Conservation (phyloP, 495 filamentous ascomycete species). For the Neurospora sp. region DNA sequence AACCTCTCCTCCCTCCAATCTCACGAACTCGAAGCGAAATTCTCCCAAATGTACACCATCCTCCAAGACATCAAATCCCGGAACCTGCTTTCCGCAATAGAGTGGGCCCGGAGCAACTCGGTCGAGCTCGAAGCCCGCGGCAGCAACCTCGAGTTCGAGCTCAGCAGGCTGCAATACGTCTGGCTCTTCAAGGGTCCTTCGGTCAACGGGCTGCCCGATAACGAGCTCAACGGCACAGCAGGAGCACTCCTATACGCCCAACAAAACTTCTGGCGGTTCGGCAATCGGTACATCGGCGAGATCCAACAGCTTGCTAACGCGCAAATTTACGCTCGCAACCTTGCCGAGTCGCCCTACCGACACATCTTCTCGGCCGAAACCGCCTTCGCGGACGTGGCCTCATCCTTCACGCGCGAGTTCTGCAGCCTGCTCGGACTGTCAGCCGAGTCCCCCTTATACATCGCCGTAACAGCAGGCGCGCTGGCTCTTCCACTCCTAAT, state of each 20-base stretch:
- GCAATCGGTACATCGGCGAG: conserved; percentile 58
- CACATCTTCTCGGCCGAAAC: conserved; percentile 58
- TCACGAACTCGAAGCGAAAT: conserved; percentile 61
- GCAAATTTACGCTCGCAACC: conserved; percentile 64
- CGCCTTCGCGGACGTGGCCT: conserved; percentile 70
- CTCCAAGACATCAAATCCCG: conserved; percentile 61
- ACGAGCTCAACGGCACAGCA: conserved; percentile 24
- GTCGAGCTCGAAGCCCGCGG: conserved; percentile 65
- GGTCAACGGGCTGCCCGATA: conserved; percentile 36
- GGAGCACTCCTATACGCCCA: conserved; percentile 67
- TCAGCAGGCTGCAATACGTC: conserved; percentile 76
- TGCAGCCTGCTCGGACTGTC: conserved; percentile 83
- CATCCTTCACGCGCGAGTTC: conserved; percentile 86
- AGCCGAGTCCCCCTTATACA: conserved; percentile 81
- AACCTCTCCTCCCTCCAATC: conserved; percentile 52
- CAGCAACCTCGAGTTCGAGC: conserved; percentile 89
- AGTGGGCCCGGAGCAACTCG: conserved; percentile 69
- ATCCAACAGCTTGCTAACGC: conserved; percentile 67
- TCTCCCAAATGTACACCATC: conserved; percentile 83
- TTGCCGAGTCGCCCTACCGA: conserved; percentile 63
- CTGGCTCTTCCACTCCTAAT: conserved; percentile 79
- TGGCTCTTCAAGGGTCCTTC: conserved; percentile 57
- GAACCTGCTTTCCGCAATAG: conserved; percentile 73
- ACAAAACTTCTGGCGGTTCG: conserved; percentile 44
- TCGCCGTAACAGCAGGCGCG: conserved; percentile 81